Percentiles rank a stretch among this genome's conserved stretches.
Evolutionary conservation across 805 yeast species (phyloP).

Genomic region (Yarrowia alimentaria): DNA sequence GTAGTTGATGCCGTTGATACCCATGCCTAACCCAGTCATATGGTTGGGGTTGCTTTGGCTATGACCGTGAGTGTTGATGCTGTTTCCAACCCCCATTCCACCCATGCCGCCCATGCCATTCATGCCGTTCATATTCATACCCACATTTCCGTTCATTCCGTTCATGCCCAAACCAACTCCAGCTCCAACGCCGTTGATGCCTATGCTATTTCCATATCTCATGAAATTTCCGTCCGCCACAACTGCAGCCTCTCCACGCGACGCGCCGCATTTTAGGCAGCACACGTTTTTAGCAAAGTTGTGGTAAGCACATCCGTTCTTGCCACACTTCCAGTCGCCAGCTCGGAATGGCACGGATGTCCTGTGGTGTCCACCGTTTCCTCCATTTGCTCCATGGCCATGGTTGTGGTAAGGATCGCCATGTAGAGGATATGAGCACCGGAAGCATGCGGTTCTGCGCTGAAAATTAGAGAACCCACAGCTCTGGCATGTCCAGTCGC

Average conservation of each 20-base stretch:
- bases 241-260: slow-evolving; percentile 43
- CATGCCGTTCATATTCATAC: no score
- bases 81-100: no score
- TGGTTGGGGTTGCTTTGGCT: no score
- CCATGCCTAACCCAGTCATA: no score
- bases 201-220: neutral
- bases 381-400: slow-evolving; percentile 1
- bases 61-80: no score
- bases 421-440: no score
- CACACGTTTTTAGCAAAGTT: slow-evolving; percentile 87
- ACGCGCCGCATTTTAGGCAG: slow-evolving; percentile 85
- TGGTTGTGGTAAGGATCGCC: slow-evolving; percentile 10
- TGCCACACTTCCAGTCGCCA: slow-evolving; percentile 92
- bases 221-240: slow-evolving; percentile 27
- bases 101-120: no score
- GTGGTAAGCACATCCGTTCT: slow-evolving; percentile 78
- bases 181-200: no score
- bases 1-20: no score
- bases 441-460: slow-evolving; percentile 87
- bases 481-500: slow-evolving; percentile 97
- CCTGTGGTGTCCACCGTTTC: neutral
- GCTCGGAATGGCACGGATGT: slow-evolving; percentile 82
- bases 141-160: no score
- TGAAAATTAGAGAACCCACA: slow-evolving; percentile 96
- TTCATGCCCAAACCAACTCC: slow-evolving; percentile 14